Base-by-base conservation (phyloP, 495 filamentous ascomycete species). In the Podospora conica region DNA sequence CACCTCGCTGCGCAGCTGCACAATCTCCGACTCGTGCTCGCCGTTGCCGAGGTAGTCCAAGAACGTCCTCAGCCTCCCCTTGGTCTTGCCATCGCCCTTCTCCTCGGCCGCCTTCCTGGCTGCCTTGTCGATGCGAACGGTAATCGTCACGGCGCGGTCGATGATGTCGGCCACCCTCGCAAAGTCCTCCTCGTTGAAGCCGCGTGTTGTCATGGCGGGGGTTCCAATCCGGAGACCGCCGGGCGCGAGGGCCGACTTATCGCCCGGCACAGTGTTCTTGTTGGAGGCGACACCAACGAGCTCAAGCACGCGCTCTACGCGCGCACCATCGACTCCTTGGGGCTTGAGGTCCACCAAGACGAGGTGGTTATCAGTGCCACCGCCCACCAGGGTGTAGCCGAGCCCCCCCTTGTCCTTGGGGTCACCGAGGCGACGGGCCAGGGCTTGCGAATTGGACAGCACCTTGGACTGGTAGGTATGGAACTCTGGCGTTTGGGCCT, bases 211-310 rank as follows among this genome's bases (percentile, higher is more conserved):
- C 95, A 98, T 98, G 60, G 95, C 95, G 0, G 95, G 95, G 5
- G 93, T 93, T 25, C 95, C 95, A 76, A 98, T 89, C 68, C 95
- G 87, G 66, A 98, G 83, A 60, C 95, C 95, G 65, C 92, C 92
- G 20, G 95, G 95, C 72, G 91, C 91, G 68, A 98, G 83, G 3
- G 95, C 95, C 18, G 92, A 96, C 70, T 88, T 90, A 78, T 98
- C 95, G 15, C 96, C 95, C 5, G 96, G 95, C 0, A 97, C 96
- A 12, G 95, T 98, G 79, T 98, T 98, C 84, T 98, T 98, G 83
- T 98, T 98, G 74, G 90, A 90, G 21, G 96, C 95, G 29, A 98
- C 93, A 66, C 94, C 93, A 60, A 95, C 92, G 9, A 97, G 87
- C 76, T 98, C 95, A 7, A 98, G 83, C 6, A 98, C 89, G 31